Evolutionary conservation across 202 grass and related monocot species (phyloP).

Genomic region (Dendrocalamus latiflorus): DNA sequence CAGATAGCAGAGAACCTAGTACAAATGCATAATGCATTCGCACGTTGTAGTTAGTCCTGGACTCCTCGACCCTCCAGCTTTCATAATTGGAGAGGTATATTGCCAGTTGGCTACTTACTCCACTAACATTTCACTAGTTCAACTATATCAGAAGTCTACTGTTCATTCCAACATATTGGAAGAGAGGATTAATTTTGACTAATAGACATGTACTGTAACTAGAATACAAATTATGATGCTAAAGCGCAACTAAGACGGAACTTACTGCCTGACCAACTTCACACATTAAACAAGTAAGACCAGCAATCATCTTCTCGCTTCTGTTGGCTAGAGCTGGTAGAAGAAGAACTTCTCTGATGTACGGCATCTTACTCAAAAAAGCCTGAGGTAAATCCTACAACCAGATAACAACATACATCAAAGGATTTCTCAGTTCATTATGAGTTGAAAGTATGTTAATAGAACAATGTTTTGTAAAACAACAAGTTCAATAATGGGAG

Average conservation of each 20-base stretch:
- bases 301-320: constrained; percentile 74
- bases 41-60: neutral
- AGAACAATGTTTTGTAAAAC: neutral
- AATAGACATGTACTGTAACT: neutral
- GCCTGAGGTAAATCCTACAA: constrained; percentile 69
- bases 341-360: constrained; percentile 87
- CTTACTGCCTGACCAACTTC: constrained; percentile 92
- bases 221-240: constrained; percentile 5
- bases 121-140: neutral
- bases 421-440: neutral
- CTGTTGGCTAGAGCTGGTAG: constrained; percentile 67
- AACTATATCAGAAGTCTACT: neutral
- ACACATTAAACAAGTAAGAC: constrained; percentile 80
- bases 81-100: neutral
- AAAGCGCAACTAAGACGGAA: constrained; percentile 18
- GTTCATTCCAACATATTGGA: neutral
- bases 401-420: constrained; percentile 17
- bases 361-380: constrained; percentile 75
- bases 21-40: neutral
- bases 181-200: neutral
- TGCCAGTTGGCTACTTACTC: neutral
- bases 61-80: neutral
- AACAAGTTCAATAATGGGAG: neutral
- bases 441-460: neutral
- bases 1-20: neutral